Evolutionary conservation across 148 eudicot genomes (phyloP), one percentile per base, ranked within the genome.

Genomic region (Beta vulgaris): DNA sequence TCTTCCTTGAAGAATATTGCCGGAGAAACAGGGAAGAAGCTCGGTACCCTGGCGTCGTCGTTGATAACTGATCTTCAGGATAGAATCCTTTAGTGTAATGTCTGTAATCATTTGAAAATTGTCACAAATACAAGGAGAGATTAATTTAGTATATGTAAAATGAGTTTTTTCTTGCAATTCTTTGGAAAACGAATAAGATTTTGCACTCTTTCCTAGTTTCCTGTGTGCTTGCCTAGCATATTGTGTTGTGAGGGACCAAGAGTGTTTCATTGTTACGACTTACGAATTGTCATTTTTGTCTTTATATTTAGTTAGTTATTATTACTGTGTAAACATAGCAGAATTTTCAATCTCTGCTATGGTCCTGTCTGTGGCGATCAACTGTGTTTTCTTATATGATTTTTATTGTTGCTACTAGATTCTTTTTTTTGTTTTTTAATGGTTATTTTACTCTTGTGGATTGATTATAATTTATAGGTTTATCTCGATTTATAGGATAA

Each of bases 21-120:
- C 0, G 99, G 99, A 78, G 99, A 95, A 81, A 91, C 99, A 12
- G 97, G 99, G 77, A 95, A 92, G 85, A 95, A 89, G 82, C 85
- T 95, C 15, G 82, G 90, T 82, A 84, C 93, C 36, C 26, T 92
- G 29, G 97, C 96, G 3, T 90, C 97, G 34, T 82, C 83, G 31
- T 68, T 95, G 46, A 73, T 92, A 72, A 82, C 87, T 4, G 94
- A 92, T 85, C 73, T 95, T 72, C 99, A 95, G 86, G 97, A 95
- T 77, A 85, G 94, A 86, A 75, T 89, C 73, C 93, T 92, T 68
- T 92, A 90, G 70, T 32, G 12, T 69, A 34, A 62, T 29, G 21
- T 43, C 61, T 69, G 77, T 83, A 67, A 68, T 79, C 67, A 65
- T 73, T 73, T 55, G 68, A 73, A 62, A 55, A 69, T 64, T 39